phyloP scores from a whole-genome alignment of 495 filamentous ascomycete genomes.

The Symbiotaphrina buchneri region DNA sequence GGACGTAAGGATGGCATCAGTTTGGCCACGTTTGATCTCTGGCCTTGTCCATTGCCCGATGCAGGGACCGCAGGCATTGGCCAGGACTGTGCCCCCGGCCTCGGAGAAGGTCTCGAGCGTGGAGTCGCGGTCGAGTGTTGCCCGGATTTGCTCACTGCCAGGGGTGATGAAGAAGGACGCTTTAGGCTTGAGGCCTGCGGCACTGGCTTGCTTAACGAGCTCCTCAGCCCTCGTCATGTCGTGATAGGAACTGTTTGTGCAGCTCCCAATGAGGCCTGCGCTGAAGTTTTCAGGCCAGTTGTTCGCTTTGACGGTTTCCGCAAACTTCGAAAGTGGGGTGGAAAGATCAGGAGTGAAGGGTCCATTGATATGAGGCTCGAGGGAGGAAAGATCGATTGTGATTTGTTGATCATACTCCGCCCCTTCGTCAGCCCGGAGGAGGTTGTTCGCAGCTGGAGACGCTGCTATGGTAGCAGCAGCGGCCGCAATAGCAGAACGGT shows the following conservation, averaged over 20 bases:
- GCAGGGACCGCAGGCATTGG: slow-evolving; percentile 89
- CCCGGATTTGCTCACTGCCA: slow-evolving; percentile 89
- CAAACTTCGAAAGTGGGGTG: slow-evolving; percentile 74
- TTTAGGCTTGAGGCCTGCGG: slow-evolving; percentile 71
- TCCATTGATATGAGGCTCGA: slow-evolving; percentile 95
- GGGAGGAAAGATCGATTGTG: slow-evolving; percentile 70
- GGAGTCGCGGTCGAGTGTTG: slow-evolving; percentile 68
- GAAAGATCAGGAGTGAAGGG: slow-evolving; percentile 92
- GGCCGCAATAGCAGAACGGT: slow-evolving; percentile 47
- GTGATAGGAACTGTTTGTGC: slow-evolving; percentile 95
- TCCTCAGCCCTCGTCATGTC: slow-evolving; percentile 92
- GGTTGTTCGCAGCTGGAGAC: slow-evolving; percentile 21
- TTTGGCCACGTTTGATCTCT: slow-evolving; percentile 52
- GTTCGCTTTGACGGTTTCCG: slow-evolving; percentile 57
- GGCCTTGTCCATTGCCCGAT: slow-evolving; percentile 95
- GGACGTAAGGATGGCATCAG: slow-evolving; percentile 89
- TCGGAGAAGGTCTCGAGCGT: slow-evolving; percentile 70
- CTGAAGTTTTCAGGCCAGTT: slow-evolving; percentile 80
- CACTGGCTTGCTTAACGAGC: slow-evolving; percentile 70
- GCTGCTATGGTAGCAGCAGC: slow-evolving; percentile 25
- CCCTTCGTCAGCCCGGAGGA: slow-evolving; percentile 51
- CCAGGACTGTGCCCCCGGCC: slow-evolving; percentile 73
- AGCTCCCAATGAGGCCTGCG: slow-evolving; percentile 87
- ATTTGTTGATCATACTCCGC: slow-evolving; percentile 80
- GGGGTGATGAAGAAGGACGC: slow-evolving; percentile 89